Percentiles rank a stretch among this genome's conserved stretches.
Conservation (phyloP, 345 rosid genomes). For the Physaria fendleri region DNA sequence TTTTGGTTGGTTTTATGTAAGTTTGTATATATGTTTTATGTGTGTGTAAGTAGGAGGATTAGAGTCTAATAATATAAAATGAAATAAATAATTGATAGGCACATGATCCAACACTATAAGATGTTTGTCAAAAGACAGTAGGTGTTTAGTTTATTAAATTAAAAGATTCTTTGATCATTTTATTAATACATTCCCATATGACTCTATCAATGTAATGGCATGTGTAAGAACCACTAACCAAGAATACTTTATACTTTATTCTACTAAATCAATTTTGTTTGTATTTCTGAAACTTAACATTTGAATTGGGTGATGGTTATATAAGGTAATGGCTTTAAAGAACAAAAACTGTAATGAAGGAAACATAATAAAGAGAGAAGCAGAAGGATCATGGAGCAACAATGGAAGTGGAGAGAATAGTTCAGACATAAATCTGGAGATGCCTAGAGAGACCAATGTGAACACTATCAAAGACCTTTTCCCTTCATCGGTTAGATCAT, state of each 20-base stretch:
- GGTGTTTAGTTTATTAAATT: constrained; percentile 14
- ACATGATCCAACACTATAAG: constrained; percentile 42
- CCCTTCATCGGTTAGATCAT: constrained; percentile 46
- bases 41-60: constrained; percentile 2
- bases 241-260: background rate
- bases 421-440: constrained; percentile 44
- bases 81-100: constrained; percentile 22
- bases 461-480: constrained; percentile 40
- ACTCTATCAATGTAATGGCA: constrained; percentile 18
- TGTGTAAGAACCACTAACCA: constrained; percentile 15
- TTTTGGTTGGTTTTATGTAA: background rate
- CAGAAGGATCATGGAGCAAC: constrained; percentile 69
- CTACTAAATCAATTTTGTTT: background rate
- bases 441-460: constrained; percentile 29
- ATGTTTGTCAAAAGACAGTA: constrained; percentile 32
- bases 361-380: constrained; percentile 42
- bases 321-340: constrained; percentile 53
- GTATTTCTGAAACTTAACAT: background rate
- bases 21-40: background rate
- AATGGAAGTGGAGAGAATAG: constrained; percentile 52
- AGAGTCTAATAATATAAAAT: constrained; percentile 9
- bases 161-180: constrained; percentile 16
- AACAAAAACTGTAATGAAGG: constrained; percentile 42
- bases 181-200: constrained; percentile 20
- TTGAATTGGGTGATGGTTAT: constrained; percentile 3